phyloP scores from a whole-genome alignment of 2,329 filamentous ascomycete species.

The Fusarium phyllophilum region DNA sequence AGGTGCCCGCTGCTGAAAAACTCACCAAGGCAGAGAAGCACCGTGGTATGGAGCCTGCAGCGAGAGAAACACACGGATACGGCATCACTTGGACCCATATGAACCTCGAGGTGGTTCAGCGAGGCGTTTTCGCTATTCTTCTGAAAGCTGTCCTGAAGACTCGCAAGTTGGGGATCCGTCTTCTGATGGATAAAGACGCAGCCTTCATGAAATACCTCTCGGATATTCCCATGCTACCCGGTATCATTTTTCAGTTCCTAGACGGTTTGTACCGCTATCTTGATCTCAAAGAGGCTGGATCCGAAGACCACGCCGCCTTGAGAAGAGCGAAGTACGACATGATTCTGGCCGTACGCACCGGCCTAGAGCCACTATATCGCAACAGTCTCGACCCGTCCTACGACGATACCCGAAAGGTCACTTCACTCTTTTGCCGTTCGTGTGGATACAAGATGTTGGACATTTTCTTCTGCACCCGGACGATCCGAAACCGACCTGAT shows the following conservation, averaged over 20 bases:
- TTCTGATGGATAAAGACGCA: conserved; percentile 46
- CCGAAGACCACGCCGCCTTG: neutral
- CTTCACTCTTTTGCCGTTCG: conserved; percentile 45
- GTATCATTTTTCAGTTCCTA: conserved; percentile 46
- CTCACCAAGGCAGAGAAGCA: neutral
- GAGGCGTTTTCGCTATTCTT: conserved; percentile 49
- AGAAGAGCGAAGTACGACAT: conserved; percentile 47
- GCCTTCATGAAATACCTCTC: conserved; percentile 47
- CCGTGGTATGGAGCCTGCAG: neutral
- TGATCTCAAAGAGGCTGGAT: conserved; percentile 21
- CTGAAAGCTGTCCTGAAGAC: conserved; percentile 51
- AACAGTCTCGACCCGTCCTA: neutral
- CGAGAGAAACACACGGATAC: conserved; percentile 27
- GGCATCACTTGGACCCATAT: conserved; percentile 46
- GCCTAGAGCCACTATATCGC: conserved; percentile 25
- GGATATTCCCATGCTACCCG: conserved; percentile 45
- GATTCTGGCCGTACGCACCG: conserved; percentile 46
- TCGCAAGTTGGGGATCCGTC: conserved; percentile 40
- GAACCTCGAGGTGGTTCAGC: conserved; percentile 44
- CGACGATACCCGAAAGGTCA: neutral
- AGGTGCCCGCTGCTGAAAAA: neutral
- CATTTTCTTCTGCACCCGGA: conserved; percentile 44
- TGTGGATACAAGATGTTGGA: conserved; percentile 48
- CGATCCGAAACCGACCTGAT: neutral
- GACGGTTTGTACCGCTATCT: conserved; percentile 49